Conservation (phyloP, 768 basidiomycete genomes). For the Rhodotorula kratochvilovae region DNA sequence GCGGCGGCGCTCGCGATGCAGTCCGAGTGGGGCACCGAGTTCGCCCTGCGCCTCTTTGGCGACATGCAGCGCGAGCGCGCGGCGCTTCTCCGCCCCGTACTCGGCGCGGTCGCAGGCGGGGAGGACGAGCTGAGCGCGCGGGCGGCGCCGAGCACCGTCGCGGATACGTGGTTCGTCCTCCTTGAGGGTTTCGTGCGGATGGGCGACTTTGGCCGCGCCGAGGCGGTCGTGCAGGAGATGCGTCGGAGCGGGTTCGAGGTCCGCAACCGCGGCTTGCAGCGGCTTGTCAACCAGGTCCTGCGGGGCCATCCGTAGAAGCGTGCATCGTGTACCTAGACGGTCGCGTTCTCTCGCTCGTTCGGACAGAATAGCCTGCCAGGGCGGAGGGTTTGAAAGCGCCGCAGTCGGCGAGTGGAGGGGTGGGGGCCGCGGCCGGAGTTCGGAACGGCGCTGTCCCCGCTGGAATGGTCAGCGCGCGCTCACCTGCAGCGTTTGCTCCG, state of each 20-base stretch:
- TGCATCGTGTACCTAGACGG: no score
- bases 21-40: constrained; percentile 26
- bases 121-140: no score
- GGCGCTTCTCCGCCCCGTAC: constrained; percentile 7
- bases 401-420: no score
- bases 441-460: no score
- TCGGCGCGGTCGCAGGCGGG: constrained; percentile 45
- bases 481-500: no score
- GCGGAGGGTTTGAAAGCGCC: no score
- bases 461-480: no score
- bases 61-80: constrained; percentile 34
- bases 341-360: no score
- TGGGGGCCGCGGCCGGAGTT: no score
- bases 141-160: constrained; percentile 49
- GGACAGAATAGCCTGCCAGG: no score
- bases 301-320: constrained; percentile 40
- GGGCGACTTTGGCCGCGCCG: constrained; percentile 61
- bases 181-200: constrained; percentile 61
- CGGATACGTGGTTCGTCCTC: constrained; percentile 72
- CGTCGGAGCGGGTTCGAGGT: constrained; percentile 49
- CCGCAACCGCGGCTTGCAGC: constrained; percentile 53
- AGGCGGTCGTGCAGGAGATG: constrained; percentile 63
- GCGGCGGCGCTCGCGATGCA: constrained; percentile 60
- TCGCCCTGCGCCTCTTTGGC: constrained; percentile 36
- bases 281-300: constrained; percentile 56